These are phyloP conservation scores for Xylariaceae sp. DNA, from an alignment of 2,329 filamentous ascomycete genomes.

Conservation along the genomic window DNA sequence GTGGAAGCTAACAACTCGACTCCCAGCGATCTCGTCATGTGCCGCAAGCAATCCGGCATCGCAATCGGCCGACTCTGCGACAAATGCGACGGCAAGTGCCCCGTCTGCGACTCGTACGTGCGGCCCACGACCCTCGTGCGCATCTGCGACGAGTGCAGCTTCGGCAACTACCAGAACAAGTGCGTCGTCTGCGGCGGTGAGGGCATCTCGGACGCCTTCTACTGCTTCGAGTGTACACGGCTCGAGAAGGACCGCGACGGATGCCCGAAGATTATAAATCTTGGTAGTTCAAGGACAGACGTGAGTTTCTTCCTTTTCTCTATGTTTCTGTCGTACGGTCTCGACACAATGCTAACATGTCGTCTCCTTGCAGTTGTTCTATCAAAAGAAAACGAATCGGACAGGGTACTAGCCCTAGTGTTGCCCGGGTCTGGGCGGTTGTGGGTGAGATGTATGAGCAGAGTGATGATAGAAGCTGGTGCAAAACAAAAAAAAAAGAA, in stretches of 20 bases:
- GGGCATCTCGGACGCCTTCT: slow-evolving; percentile 96
- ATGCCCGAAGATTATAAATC: slow-evolving; percentile 98
- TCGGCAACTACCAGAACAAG: slow-evolving; percentile 99
- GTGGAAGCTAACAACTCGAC: slow-evolving; percentile 11
- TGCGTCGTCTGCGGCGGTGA: slow-evolving; percentile 98
- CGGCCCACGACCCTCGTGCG: slow-evolving; percentile 94
- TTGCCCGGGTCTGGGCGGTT: slow-evolving; percentile 46
- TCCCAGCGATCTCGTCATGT: slow-evolving; percentile 91
- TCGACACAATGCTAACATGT: slow-evolving; percentile 25
- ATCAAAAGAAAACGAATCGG: slow-evolving; percentile 63
- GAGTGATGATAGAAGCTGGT: background rate
- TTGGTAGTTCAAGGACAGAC: slow-evolving; percentile 93
- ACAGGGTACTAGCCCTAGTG: slow-evolving; percentile 48
- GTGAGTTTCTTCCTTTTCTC: slow-evolving; percentile 49
- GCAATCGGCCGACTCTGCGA: slow-evolving; percentile 98
- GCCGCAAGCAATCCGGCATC: slow-evolving; percentile 96
- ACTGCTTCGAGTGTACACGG: slow-evolving; percentile 97
- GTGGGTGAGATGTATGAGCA: slow-evolving; percentile 5
- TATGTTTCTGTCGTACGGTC: background rate
- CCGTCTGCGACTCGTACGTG: slow-evolving; percentile 98
- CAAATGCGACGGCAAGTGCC: slow-evolving; percentile 99
- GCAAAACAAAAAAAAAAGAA: background rate
- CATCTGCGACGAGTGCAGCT: slow-evolving; percentile 99
- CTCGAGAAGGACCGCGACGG: slow-evolving; percentile 96
- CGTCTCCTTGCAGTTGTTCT: slow-evolving; percentile 46